Base-by-base conservation (phyloP, 2,329 filamentous ascomycete species). In the Cercospora zeae-maydis region DNA sequence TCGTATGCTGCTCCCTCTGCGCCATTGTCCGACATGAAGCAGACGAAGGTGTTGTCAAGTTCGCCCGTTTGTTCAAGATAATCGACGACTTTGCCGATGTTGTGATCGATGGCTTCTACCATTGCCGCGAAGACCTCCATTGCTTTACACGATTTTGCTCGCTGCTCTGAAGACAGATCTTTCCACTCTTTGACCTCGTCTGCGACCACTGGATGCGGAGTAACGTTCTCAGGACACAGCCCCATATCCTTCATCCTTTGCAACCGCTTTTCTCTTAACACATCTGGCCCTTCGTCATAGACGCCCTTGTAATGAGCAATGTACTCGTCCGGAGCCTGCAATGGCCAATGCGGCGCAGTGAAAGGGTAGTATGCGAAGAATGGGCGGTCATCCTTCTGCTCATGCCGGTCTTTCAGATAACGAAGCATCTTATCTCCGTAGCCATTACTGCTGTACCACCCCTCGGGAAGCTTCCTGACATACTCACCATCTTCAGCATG, bases 71-170 rank as follows among this genome's bases (percentile, higher is more conserved):
- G 71, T 61, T 83, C 76, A 2, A 88, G 79, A 67, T 86, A 83
- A 36, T 83, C 76, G 21, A 86, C 75, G 2, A 88, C 81, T 61
- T 83, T 83, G 37, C 85, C 85, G 16, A 88, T 80, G 86, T 74
- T 85, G 62, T 72, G 72, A 67, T 88, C 86, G 58, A 88, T 87
- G 57, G 78, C 78, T 61, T 88, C 84, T 2, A 88, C 85, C 84
- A 88, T 88, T 11, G 78, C 86, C 0, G 86, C 85, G 63, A 83
- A 88, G 3, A 83, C 81, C 68, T 87, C 85, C 85, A 87, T 87
- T 0, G 83, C 81, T 24, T 76, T 80, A 67, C 73, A 79, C 8
- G 83, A 84, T 61, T 80, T 80, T 3, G 76, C 76, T 58, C 76
- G 75, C 63, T 82, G 80, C 30, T 82, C 79, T 0, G 78, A 74